Percentiles rank a stretch among this genome's conserved stretches.
phyloP scores from a whole-genome alignment of 352 stramenopile species.

The Phytophthora sansomeana region DNA sequence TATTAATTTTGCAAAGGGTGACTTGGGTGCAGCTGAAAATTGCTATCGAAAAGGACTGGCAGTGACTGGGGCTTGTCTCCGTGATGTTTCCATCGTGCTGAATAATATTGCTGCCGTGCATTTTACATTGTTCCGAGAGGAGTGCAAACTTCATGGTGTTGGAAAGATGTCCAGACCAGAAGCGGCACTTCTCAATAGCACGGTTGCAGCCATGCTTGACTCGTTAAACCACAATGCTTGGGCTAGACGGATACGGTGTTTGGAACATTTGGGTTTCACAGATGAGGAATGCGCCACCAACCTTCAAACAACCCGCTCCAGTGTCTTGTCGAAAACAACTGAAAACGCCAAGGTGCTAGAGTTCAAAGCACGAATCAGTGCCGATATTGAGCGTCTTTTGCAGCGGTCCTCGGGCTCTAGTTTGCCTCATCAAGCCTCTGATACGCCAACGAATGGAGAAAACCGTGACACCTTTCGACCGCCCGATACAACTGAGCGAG shows the following conservation, averaged over 20 bases:
- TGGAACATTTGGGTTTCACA: conserved; percentile 21
- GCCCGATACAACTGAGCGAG: background rate
- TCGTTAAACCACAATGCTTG: conserved; percentile 40
- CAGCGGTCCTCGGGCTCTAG: background rate
- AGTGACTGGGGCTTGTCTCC: background rate
- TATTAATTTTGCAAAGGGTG: conserved; percentile 10
- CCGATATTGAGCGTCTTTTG: conserved; percentile 9
- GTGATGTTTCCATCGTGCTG: conserved; percentile 26
- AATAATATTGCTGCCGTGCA: conserved; percentile 40
- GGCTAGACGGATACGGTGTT: conserved; percentile 28
- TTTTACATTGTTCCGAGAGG: conserved; percentile 13
- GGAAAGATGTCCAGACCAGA: conserved; percentile 8
- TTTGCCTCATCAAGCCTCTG: background rate
- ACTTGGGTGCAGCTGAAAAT: conserved; percentile 12
- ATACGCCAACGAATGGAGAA: conserved; percentile 4
- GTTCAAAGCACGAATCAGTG: conserved; percentile 13
- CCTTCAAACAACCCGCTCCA: conserved; percentile 9
- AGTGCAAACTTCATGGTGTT: background rate
- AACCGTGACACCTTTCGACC: background rate
- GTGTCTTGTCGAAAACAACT: background rate
- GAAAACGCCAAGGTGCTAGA: conserved; percentile 7
- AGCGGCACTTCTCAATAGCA: conserved; percentile 32
- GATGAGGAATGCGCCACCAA: conserved; percentile 13
- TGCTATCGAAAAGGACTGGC: conserved; percentile 28
- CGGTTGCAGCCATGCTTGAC: conserved; percentile 38